Conservation (phyloP, 305 asterid genomes). For the Coffea humblotiana region DNA sequence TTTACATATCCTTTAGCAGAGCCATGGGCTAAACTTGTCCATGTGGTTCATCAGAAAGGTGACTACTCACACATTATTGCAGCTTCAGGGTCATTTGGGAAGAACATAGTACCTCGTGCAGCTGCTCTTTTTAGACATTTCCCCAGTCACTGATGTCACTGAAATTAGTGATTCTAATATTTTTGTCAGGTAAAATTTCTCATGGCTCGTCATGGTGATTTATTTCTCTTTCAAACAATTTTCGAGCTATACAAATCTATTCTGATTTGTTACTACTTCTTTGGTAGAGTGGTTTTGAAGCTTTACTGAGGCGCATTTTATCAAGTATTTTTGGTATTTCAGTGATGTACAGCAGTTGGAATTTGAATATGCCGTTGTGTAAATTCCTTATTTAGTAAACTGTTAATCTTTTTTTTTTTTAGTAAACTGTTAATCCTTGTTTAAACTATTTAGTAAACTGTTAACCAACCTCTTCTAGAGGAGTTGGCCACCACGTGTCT, state of each 20-base stretch:
- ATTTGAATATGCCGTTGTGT: neutral
- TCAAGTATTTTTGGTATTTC: neutral
- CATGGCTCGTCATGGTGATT: neutral
- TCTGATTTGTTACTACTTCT: neutral
- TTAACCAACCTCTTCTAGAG: too few relatives aligned
- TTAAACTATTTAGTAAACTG: too few relatives aligned
- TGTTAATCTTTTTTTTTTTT: too few relatives aligned
- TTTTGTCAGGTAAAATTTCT: constrained; percentile 64
- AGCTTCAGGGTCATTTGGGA: constrained; percentile 89
- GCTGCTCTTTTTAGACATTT: constrained; percentile 90
- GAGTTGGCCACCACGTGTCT: too few relatives aligned
- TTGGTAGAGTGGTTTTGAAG: neutral
- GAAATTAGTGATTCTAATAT: constrained; percentile 59
- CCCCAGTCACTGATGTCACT: constrained; percentile 89
- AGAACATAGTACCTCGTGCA: constrained; percentile 91
- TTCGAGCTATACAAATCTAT: neutral
- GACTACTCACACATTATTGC: constrained; percentile 79
- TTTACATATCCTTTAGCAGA: constrained; percentile 76
- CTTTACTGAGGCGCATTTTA: neutral
- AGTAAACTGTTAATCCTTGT: too few relatives aligned
- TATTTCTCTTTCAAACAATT: neutral
- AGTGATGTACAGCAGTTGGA: neutral
- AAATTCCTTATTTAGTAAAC: neutral
- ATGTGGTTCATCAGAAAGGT: constrained; percentile 67
- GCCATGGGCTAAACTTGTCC: constrained; percentile 88